These are phyloP conservation scores for Endoconidiophora polonica DNA, from an alignment of 2,329 filamentous ascomycete species.

Conservation along the genomic window DNA sequence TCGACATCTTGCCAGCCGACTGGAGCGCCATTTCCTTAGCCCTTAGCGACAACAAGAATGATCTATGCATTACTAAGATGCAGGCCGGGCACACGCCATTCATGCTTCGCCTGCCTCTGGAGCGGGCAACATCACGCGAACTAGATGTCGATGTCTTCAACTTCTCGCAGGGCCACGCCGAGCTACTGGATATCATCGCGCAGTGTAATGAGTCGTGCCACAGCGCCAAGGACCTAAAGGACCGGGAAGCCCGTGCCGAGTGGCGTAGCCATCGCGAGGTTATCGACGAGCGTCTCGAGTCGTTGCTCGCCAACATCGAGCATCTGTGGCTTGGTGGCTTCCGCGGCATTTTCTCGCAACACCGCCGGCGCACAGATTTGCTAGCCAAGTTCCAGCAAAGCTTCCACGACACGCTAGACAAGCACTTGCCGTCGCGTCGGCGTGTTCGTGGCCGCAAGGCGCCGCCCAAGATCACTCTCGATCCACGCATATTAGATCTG, in stretches of 20 bases:
- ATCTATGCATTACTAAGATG: slow-evolving; percentile 79
- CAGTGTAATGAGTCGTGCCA: slow-evolving; percentile 75
- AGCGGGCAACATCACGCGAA: slow-evolving; percentile 65
- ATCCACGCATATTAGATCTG: slow-evolving; percentile 57
- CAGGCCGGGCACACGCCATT: slow-evolving; percentile 63
- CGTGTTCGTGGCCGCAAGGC: slow-evolving; percentile 33
- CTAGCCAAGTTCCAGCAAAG: slow-evolving; percentile 60
- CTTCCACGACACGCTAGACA: slow-evolving; percentile 65
- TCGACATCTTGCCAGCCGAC: slow-evolving; percentile 64
- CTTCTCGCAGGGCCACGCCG: slow-evolving; percentile 61
- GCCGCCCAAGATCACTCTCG: slow-evolving; percentile 29
- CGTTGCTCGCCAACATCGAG: slow-evolving; percentile 72
- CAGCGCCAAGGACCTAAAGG: slow-evolving; percentile 48
- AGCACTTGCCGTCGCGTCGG: slow-evolving; percentile 69
- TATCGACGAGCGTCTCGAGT: slow-evolving; percentile 60
- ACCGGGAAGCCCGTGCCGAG: slow-evolving; percentile 56
- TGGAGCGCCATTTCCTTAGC: slow-evolving; percentile 83
- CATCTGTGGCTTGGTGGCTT: slow-evolving; percentile 92
- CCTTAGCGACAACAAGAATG: slow-evolving; percentile 63
- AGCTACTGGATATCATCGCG: slow-evolving; percentile 69
- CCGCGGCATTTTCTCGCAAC: slow-evolving; percentile 77
- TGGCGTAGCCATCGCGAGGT: slow-evolving; percentile 84
- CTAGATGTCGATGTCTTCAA: slow-evolving; percentile 49
- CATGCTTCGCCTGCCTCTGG: slow-evolving; percentile 69
- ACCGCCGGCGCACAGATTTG: slow-evolving; percentile 42